phyloP scores from a whole-genome alignment of 1,284 basidiomycete species.

The Malassezia obtusa region DNA sequence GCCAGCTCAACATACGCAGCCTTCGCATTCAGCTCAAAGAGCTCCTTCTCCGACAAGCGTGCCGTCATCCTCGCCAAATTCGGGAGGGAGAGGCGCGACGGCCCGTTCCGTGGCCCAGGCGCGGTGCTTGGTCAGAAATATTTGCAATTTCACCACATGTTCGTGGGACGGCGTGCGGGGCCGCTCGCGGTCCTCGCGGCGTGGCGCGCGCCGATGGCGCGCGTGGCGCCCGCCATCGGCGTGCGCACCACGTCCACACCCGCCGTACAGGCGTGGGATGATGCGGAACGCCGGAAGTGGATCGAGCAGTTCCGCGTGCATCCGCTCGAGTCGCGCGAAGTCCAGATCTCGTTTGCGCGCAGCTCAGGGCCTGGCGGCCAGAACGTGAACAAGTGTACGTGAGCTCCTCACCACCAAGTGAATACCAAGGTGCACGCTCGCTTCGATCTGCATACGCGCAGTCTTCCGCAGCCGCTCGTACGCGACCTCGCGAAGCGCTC shows the following conservation, averaged over 20 bases:
- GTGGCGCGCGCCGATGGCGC: neutral
- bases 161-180: neutral
- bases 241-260: neutral
- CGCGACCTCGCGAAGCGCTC: conserved; percentile 8
- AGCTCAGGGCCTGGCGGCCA: conserved; percentile 21
- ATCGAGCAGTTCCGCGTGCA: conserved; percentile 3
- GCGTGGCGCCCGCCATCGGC: neutral
- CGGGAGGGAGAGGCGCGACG: neutral
- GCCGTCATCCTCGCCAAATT: conserved; percentile 33
- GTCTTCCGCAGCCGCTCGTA: conserved; percentile 5
- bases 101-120: conserved; percentile 15
- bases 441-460: neutral
- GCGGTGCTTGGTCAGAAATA: conserved; percentile 16
- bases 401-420: neutral
- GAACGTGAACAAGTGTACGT: conserved; percentile 20
- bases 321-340: conserved; percentile 3
- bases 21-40: conserved; percentile 72
- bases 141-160: conserved; percentile 1
- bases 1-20: conserved; percentile 54
- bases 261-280: neutral
- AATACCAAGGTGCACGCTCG: conserved; percentile 11
- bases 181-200: neutral
- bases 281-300: conserved; percentile 4
- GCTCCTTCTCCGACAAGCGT: conserved; percentile 57
- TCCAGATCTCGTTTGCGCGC: conserved; percentile 12